Percentiles rank a stretch among this genome's conserved stretches.
Conservation (phyloP, 495 filamentous ascomycete species). For the Hypomontagnella monticulosa region DNA sequence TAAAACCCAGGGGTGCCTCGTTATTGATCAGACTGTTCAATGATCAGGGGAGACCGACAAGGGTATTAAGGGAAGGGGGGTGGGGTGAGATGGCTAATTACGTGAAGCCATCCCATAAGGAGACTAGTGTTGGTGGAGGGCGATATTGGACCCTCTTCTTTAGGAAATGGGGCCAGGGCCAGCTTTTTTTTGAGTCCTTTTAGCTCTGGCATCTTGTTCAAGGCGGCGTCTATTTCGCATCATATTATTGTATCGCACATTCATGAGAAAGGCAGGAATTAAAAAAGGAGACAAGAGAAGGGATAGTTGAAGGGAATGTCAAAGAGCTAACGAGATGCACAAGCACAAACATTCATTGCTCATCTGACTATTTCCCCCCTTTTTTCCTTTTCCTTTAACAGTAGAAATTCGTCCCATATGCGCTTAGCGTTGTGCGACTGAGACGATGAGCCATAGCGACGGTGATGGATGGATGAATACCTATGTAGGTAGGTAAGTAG, state of each 20-base stretch:
- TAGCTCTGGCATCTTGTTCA: not conserved
- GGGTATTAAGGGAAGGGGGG: constrained; percentile 17
- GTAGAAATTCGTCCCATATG: constrained; percentile 28
- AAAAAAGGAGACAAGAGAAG: constrained; percentile 20
- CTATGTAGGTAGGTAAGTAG: constrained; percentile 7
- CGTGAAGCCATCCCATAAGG: constrained; percentile 22
- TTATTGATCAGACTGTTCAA: constrained; percentile 40
- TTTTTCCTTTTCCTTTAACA: constrained; percentile 17
- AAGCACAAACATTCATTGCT: constrained; percentile 12
- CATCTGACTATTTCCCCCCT: constrained; percentile 9
- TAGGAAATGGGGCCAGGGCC: constrained; percentile 35
- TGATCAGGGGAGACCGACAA: constrained; percentile 35
- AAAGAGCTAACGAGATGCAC: constrained; percentile 14
- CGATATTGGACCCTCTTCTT: constrained; percentile 33
- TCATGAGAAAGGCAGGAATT: constrained; percentile 8
- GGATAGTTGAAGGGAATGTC: constrained; percentile 32
- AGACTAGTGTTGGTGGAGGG: constrained; percentile 23
- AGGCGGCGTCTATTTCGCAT: not conserved
- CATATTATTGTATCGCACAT: constrained; percentile 10
- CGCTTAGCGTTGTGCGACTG: constrained; percentile 27
- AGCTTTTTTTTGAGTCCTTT: constrained; percentile 25
- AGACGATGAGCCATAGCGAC: constrained; percentile 23
- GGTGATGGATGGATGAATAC: constrained; percentile 10
- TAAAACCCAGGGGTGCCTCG: constrained; percentile 41
- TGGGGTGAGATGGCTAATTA: constrained; percentile 41